phyloP scores from a whole-genome alignment of 176 grass and related monocot species.

The Eleusine coracana region DNA sequence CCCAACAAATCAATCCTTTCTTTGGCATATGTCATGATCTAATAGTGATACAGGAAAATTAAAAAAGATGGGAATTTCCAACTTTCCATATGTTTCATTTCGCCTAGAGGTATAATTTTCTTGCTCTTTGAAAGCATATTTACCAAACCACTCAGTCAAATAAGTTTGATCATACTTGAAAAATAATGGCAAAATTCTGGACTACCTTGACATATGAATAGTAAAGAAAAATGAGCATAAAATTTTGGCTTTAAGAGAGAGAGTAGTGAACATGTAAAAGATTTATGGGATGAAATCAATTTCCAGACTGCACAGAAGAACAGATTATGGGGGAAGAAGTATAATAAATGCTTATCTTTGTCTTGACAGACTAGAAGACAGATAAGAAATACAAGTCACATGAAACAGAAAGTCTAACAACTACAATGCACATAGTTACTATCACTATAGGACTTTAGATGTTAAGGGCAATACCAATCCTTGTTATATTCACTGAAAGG shows the following conservation, averaged over 20 bases:
- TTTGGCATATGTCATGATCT: too few species aligned
- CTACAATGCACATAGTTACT: not conserved
- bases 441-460: not conserved
- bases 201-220: not conserved
- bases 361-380: not conserved
- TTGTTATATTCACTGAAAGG: not conserved
- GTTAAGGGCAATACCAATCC: not conserved
- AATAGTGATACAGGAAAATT: not conserved
- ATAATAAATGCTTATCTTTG: not conserved
- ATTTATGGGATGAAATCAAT: constrained; percentile 27
- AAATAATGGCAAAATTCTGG: constrained; percentile 2
- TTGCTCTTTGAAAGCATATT: not conserved
- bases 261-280: not conserved
- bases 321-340: not conserved
- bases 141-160: not conserved
- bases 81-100: too few species aligned
- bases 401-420: constrained; percentile 3
- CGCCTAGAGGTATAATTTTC: too few species aligned
- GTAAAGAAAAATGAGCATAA: too few species aligned
- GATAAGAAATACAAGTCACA: constrained; percentile 17
- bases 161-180: not conserved
- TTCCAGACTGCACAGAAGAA: constrained; percentile 1
- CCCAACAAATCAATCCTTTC: too few species aligned
- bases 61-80: not conserved
- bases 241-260: not conserved